A percentile compares a stretch with the other conserved stretches of the same genome.
These are phyloP conservation scores for Penicillium sp. DNA, from an alignment of 2,329 filamentous ascomycete species.

Conservation along the genomic window DNA sequence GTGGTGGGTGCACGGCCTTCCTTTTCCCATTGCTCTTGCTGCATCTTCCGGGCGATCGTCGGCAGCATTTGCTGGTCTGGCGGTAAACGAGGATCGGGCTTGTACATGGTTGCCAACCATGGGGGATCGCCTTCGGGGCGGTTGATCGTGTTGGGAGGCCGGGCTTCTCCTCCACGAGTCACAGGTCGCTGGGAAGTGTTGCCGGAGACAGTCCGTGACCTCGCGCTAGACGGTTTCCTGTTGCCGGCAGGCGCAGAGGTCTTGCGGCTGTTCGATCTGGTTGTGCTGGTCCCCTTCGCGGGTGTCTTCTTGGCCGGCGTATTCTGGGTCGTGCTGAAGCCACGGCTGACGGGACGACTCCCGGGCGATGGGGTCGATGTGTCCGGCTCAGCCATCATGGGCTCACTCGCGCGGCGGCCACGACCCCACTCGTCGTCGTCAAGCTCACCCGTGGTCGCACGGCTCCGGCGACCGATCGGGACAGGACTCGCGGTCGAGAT, in stretches of 20 bases:
- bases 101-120: conserved; percentile 92
- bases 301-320: conserved; percentile 29
- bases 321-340: conserved; percentile 21
- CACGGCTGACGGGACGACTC: conserved; percentile 30
- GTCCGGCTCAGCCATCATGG: conserved; percentile 23
- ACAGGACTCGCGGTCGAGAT: conserved; percentile 72
- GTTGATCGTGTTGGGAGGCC: conserved; percentile 52
- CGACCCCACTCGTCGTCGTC: conserved; percentile 56
- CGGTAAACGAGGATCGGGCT: conserved; percentile 86
- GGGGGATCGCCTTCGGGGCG: conserved; percentile 90
- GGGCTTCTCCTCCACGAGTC: conserved; percentile 54
- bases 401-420: conserved; percentile 58
- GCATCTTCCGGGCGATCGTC: conserved; percentile 82
- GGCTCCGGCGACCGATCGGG: conserved; percentile 62
- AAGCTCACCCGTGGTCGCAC: conserved; percentile 53
- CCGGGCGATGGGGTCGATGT: conserved; percentile 23
- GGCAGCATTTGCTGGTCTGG: conserved; percentile 94
- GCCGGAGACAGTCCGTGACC: conserved; percentile 30
- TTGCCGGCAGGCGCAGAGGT: conserved; percentile 33
- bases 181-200: conserved; percentile 49
- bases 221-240: conserved; percentile 35
- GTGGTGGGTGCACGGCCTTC: conserved; percentile 79
- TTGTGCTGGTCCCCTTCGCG: conserved; percentile 22
- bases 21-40: conserved; percentile 92
- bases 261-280: conserved; percentile 32